These are phyloP conservation scores for Casaregolazyma suthepensis DNA, from an alignment of 1,139 yeast genomes.

Conservation along the genomic window DNA sequence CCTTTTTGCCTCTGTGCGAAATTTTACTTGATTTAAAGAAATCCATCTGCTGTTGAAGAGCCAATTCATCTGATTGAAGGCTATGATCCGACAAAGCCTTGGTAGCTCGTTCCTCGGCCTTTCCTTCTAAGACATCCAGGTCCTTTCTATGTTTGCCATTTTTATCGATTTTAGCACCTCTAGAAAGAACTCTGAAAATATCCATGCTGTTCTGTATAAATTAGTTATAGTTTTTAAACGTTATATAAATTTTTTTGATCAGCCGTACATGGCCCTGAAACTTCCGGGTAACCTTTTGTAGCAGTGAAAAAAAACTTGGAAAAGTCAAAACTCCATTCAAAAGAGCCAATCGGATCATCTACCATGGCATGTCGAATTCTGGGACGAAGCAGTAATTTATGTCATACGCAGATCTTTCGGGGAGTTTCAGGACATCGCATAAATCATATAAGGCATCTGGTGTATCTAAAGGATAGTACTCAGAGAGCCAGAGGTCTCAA, in stretches of 20 bases:
- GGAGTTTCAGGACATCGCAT: neutral
- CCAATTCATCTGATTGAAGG: neutral
- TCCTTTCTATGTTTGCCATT: slow-evolving; percentile 31
- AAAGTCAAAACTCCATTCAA: neutral
- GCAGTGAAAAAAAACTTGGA: neutral
- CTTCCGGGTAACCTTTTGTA: neutral
- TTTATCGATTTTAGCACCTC: slow-evolving; percentile 78
- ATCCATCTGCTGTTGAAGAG: slow-evolving; percentile 10
- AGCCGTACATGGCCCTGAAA: neutral
- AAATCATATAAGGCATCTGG: slow-evolving; percentile 22
- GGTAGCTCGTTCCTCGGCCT: slow-evolving; percentile 13
- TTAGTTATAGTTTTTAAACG: neutral
- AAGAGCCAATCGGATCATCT: neutral
- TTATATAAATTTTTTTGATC: slow-evolving; percentile 3
- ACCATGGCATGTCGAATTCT: neutral
- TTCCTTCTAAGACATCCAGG: slow-evolving; percentile 27
- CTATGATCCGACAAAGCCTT: neutral
- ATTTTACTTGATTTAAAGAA: slow-evolving; percentile 13
- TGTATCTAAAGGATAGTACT: slow-evolving; percentile 47
- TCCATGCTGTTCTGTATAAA: slow-evolving; percentile 50
- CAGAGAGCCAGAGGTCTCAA: slow-evolving; percentile 66
- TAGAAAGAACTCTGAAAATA: slow-evolving; percentile 71
- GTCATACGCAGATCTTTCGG: neutral
- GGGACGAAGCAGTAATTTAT: neutral
- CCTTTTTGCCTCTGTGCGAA: slow-evolving; percentile 7